Percentiles rank a stretch among this genome's conserved stretches.
Conservation (phyloP, 441 rosid species). For the Croton laevigatus region DNA sequence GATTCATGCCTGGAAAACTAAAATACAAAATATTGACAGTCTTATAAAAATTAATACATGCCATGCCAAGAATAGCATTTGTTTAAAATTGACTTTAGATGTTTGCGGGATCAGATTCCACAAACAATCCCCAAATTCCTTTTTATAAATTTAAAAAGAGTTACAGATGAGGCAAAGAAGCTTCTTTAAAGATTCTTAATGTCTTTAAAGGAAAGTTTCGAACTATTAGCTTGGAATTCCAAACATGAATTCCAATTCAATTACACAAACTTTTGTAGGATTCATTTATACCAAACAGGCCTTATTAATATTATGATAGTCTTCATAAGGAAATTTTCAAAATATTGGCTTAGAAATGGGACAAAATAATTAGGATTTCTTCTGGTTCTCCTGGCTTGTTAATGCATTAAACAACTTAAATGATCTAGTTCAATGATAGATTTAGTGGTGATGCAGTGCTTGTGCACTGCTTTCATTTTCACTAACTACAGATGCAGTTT, state of each 20-base stretch:
- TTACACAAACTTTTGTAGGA: no score
- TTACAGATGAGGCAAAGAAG: conserved; percentile 31
- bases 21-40: no score
- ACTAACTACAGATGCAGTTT: conserved; percentile 97
- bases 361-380: conserved; percentile 23
- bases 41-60: conserved; percentile 20
- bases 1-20: no score
- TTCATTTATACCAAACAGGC: no score
- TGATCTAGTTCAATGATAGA: conserved; percentile 55
- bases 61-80: conserved; percentile 23
- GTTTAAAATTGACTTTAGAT: conserved; percentile 27
- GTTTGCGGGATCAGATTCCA: conserved; percentile 42
- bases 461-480: conserved; percentile 74
- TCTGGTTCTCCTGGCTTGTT: conserved; percentile 26
- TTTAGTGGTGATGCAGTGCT: conserved; percentile 80
- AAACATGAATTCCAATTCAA: no score
- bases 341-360: conserved; percentile 30
- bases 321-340: conserved; percentile 16
- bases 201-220: conserved; percentile 12
- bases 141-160: not conserved
- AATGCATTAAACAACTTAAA: conserved; percentile 37
- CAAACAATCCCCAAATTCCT: conserved; percentile 14
- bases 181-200: conserved; percentile 30
- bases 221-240: conserved; percentile 27
- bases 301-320: not conserved